Evolutionary conservation across 768 basidiomycete genomes (phyloP).

Genomic region (Fomitopsis pulvina): DNA sequence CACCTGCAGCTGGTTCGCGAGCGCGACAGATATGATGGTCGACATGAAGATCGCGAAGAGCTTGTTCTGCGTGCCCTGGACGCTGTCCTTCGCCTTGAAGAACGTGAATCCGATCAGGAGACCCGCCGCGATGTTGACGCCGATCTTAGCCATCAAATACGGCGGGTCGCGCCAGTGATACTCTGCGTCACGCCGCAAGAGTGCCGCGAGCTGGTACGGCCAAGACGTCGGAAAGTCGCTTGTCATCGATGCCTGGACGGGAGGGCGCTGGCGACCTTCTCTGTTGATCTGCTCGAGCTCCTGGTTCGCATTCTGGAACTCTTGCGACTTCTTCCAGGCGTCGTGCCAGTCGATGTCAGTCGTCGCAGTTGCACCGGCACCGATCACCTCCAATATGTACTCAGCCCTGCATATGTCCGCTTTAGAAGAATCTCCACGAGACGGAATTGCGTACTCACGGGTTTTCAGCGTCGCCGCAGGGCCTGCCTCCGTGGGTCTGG

Average conservation of each 20-base stretch:
- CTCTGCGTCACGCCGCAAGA: constrained; percentile 26
- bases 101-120: constrained; percentile 39
- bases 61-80: constrained; percentile 37
- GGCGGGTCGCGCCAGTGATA: constrained; percentile 35
- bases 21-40: constrained; percentile 28
- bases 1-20: constrained; percentile 37
- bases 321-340: constrained; percentile 38
- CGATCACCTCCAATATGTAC: constrained; percentile 47
- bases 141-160: constrained; percentile 33
- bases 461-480: constrained; percentile 61
- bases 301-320: constrained; percentile 29
- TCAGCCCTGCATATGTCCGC: constrained; percentile 28
- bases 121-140: constrained; percentile 26
- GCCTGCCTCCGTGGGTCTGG: constrained; percentile 55
- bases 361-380: constrained; percentile 45
- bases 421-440: neutral
- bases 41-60: constrained; percentile 36
- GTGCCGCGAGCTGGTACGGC: constrained; percentile 28
- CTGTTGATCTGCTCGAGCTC: constrained; percentile 39
- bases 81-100: constrained; percentile 27
- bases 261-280: constrained; percentile 26
- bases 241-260: constrained; percentile 19
- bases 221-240: constrained; percentile 33
- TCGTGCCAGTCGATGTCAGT: constrained; percentile 44
- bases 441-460: constrained; percentile 31